These are phyloP conservation scores for Erucastrum elatum DNA, from an alignment of 345 rosid genomes.

Conservation along the genomic window DNA sequence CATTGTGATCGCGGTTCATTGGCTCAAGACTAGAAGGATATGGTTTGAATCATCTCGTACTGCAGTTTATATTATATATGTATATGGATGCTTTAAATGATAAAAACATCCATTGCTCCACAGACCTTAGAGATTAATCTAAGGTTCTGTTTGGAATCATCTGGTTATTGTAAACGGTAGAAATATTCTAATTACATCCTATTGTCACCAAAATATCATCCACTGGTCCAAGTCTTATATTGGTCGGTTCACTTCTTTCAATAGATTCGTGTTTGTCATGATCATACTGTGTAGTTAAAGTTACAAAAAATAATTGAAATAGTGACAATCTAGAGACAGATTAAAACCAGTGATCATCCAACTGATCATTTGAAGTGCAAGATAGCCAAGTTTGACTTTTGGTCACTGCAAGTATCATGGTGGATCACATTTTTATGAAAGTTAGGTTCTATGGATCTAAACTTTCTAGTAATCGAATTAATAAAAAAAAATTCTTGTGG, in stretches of 20 bases:
- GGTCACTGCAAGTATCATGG: conserved; percentile 5
- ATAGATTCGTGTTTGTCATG: not conserved
- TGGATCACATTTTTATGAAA: conserved; percentile 12
- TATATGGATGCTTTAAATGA: not conserved
- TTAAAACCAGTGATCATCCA: not conserved
- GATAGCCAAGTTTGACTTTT: conserved; percentile 8
- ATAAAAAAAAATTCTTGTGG: not conserved
- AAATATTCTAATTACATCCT: not conserved
- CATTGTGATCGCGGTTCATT: not conserved
- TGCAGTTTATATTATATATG: not conserved
- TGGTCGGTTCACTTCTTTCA: not conserved
- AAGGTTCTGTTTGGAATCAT: not conserved
- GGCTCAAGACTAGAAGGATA: not conserved
- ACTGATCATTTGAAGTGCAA: not conserved
- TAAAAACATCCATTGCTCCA: not conserved
- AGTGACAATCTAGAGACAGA: not conserved
- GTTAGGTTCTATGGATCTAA: conserved; percentile 9
- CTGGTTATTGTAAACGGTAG: not conserved
- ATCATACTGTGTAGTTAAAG: not conserved
- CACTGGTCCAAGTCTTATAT: not conserved
- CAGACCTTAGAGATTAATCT: not conserved
- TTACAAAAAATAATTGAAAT: not conserved
- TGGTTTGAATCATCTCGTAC: not conserved
- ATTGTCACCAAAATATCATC: not conserved
- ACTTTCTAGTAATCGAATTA: not conserved